Base-by-base conservation (phyloP, 805 yeast genomes). In the Hanseniaspora valbyensis region DNA sequence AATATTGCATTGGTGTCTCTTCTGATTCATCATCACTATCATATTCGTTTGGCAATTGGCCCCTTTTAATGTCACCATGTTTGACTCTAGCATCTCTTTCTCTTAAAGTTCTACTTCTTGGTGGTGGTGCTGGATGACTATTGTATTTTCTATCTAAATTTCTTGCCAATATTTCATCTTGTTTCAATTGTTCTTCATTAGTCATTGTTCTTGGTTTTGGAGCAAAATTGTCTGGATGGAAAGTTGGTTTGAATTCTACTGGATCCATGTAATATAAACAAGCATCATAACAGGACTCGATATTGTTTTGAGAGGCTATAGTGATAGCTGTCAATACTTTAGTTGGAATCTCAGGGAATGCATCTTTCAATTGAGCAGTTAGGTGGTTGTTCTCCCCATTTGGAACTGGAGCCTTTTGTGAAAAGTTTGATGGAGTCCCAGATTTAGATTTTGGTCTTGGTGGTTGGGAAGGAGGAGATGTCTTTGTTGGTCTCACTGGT, bases 211-310 rank as follows among this genome's bases (percentile, higher is more conserved):
- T 29, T 13, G 43, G 45, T 16, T 49, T 34, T 41, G 41, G 44
- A 24, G 48, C 33, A 28, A 60, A 58, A 52, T 58, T 54, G 50
- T 67, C 64, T 13, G 56, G 53, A 19, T 56, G 56, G 44, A 56
- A 42, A 50, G 55, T 41, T 46, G 51, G 51, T 28, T 48, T 48
- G 30, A 48, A 48, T 1, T 43, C 49, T 13, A 16, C 32, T 9
- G 90, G 90, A 65, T 89, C 96, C 16, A 85, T 80, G 50, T 86
- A 67, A 57, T 76, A 86, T 53, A 90, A 69, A 58, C 89, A 69
- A 0, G 96, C 96, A 63, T 82, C 83, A 69, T 90, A 90, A 1
- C 96, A 95, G 1, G 84, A 80, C 58, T 87, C 96, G 40, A 86
- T 63, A 43, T 75, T 71, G 26, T 95, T 95, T 43, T 74, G 77